phyloP scores from a whole-genome alignment of 805 yeast genomes.

The Cyberlindnera nakhonratchasimensis region DNA sequence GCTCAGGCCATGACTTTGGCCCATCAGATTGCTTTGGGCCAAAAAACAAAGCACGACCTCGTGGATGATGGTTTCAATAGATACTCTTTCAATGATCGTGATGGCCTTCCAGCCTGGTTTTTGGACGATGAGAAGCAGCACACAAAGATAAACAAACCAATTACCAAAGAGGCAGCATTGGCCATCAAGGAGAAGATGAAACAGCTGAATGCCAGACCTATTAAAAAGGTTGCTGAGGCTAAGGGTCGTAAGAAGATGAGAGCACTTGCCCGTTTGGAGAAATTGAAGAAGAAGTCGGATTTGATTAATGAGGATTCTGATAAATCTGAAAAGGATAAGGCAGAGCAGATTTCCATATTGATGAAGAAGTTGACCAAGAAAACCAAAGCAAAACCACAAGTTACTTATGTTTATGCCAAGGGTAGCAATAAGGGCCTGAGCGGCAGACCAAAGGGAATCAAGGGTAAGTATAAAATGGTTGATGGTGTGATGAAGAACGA shows the following conservation, averaged over 20 bases:
- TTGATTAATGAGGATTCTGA: conserved; percentile 81
- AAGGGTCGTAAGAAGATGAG: conserved; percentile 94
- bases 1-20: conserved; percentile 98
- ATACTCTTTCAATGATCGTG: conserved; percentile 87
- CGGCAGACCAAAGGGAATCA: conserved; percentile 96
- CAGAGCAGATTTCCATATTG: conserved; percentile 84
- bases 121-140: conserved; percentile 87
- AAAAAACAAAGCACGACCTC: conserved; percentile 76
- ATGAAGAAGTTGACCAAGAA: conserved; percentile 79
- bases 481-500: conserved; percentile 98
- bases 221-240: conserved; percentile 97
- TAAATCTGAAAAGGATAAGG: conserved; percentile 89
- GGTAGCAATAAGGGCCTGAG: conserved; percentile 82
- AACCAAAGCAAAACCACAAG: conserved; percentile 69
- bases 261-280: conserved; percentile 81
- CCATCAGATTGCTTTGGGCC: conserved; percentile 90
- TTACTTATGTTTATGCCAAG: conserved; percentile 81
- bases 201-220: conserved; percentile 93
- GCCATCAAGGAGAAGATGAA: conserved; percentile 73
- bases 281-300: conserved; percentile 89
- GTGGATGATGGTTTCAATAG: conserved; percentile 92
- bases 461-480: conserved; percentile 98
- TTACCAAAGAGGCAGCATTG: conserved; percentile 88
- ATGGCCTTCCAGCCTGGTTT: conserved; percentile 96
- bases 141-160: conserved; percentile 82